Percentiles rank a stretch among this genome's conserved stretches.
Evolutionary conservation across 768 basidiomycete species (phyloP).

Genomic region (Amanita muscaria): DNA sequence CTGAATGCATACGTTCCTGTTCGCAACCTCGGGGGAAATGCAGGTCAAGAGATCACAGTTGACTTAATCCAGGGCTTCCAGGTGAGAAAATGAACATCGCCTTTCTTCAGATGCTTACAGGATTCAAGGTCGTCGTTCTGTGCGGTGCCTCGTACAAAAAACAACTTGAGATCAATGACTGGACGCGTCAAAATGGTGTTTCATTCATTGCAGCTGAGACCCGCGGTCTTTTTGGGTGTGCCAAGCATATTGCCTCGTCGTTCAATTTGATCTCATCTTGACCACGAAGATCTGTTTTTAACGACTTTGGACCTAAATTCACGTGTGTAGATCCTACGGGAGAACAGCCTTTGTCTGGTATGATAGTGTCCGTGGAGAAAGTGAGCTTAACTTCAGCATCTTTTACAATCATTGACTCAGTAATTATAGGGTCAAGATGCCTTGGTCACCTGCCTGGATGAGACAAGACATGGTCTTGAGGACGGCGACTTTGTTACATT

Average conservation of each 20-base stretch:
- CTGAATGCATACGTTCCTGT: slow-evolving; percentile 96
- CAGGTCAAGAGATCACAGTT: slow-evolving; percentile 69
- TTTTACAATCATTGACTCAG: not conserved
- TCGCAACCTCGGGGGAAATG: slow-evolving; percentile 67
- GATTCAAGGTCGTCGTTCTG: slow-evolving; percentile 73
- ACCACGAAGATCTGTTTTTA: slow-evolving; percentile 72
- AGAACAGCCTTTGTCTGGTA: slow-evolving; percentile 86
- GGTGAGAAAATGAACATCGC: slow-evolving; percentile 32
- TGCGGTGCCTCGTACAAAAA: slow-evolving; percentile 70
- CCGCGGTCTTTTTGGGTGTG: slow-evolving; percentile 89
- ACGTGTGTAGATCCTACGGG: slow-evolving; percentile 98
- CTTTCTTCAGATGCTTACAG: slow-evolving; percentile 7
- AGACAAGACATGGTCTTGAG: slow-evolving; percentile 96
- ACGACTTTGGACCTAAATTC: slow-evolving; percentile 93
- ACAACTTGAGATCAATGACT: slow-evolving; percentile 93
- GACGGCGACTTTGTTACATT: slow-evolving; percentile 98
- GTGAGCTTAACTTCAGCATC: slow-evolving; percentile 26
- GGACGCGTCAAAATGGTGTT: slow-evolving; percentile 83
- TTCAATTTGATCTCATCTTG: slow-evolving; percentile 2
- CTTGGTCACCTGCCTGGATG: slow-evolving; percentile 94
- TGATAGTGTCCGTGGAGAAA: slow-evolving; percentile 92
- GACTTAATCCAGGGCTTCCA: slow-evolving; percentile 86
- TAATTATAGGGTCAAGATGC: slow-evolving; percentile 65
- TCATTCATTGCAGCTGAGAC: slow-evolving; percentile 90
- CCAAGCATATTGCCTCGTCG: not conserved